Percentiles rank a stretch among this genome's conserved stretches.
These are phyloP conservation scores for Bipolaris oryzae DNA, from an alignment of 2,329 filamentous ascomycete species.

Conservation along the genomic window DNA sequence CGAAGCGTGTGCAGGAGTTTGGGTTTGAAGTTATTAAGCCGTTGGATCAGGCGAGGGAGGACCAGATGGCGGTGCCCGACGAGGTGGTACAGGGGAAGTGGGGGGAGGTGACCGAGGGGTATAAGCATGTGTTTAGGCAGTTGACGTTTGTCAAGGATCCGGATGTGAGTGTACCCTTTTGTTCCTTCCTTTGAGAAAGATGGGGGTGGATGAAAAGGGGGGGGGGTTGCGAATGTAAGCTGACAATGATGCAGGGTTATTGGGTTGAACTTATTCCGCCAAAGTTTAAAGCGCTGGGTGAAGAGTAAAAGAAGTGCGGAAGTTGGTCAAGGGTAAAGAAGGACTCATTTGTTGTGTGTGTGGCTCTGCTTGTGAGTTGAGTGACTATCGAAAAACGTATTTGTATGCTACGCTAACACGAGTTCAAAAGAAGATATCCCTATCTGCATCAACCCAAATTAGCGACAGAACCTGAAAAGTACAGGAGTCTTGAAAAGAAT, in stretches of 20 bases:
- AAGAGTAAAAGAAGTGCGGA: background rate
- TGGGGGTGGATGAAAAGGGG: background rate
- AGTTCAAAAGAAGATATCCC: no score
- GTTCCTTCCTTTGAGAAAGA: background rate
- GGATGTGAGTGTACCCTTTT: conserved; percentile 33
- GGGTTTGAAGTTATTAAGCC: conserved; percentile 39
- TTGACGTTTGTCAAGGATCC: conserved; percentile 45
- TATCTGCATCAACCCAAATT: no score
- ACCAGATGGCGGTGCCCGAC: conserved; percentile 32
- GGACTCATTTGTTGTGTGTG: no score
- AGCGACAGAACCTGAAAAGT: no score
- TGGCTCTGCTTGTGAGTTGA: no score
- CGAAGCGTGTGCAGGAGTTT: conserved; percentile 29
- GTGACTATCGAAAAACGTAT: no score
- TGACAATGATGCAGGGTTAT: conserved; percentile 32
- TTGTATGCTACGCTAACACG: no score
- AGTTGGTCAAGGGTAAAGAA: no score
- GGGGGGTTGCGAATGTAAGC: background rate
- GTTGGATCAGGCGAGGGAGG: conserved; percentile 31
- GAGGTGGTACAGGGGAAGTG: conserved; percentile 23
- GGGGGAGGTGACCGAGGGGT: conserved; percentile 31
- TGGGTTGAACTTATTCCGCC: conserved; percentile 41
- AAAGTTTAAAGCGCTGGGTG: conserved; percentile 10
- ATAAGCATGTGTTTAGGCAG: conserved; percentile 40
- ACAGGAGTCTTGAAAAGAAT: no score